A percentile compares a stretch with the other conserved stretches of the same genome.
Conservation (phyloP, 225 moss, liverwort and hornwort species). For the Pleurozium schreberi region DNA sequence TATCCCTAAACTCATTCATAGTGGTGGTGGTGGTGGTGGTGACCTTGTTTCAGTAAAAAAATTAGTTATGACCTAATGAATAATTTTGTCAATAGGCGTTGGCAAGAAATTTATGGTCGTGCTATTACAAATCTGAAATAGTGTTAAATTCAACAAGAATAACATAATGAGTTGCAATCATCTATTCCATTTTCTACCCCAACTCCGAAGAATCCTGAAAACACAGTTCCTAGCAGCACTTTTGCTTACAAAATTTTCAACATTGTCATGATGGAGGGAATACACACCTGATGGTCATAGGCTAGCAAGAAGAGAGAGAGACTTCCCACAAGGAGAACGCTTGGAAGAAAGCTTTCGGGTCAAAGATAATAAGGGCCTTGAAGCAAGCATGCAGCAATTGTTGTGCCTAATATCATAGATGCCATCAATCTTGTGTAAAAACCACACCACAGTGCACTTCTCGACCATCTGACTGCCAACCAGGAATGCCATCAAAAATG, state of each 20-base stretch:
- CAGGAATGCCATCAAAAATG: not conserved
- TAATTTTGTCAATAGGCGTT: not conserved
- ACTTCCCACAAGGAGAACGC: slow-evolving; percentile 45
- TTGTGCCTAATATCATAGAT: slow-evolving; percentile 79
- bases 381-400: slow-evolving; percentile 59
- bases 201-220: not conserved
- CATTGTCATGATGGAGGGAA: not conserved
- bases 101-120: not conserved
- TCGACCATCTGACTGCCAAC: slow-evolving; percentile 83
- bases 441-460: slow-evolving; percentile 78
- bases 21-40: not conserved
- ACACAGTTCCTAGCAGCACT: not conserved
- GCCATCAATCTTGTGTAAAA: slow-evolving; percentile 69
- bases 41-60: not conserved
- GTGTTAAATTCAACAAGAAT: not conserved
- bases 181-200: not conserved
- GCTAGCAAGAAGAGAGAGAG: slow-evolving; percentile 68
- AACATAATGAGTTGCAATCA: not conserved
- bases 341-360: slow-evolving; percentile 66
- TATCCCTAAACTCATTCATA: not conserved
- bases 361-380: slow-evolving; percentile 55
- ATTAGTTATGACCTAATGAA: not conserved
- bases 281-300: slow-evolving; percentile 71
- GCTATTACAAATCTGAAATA: not conserved
- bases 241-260: not conserved